Evolutionary conservation across 176 grass and related monocot species (phyloP).

Genomic region (Tillandsia leiboldiana): DNA sequence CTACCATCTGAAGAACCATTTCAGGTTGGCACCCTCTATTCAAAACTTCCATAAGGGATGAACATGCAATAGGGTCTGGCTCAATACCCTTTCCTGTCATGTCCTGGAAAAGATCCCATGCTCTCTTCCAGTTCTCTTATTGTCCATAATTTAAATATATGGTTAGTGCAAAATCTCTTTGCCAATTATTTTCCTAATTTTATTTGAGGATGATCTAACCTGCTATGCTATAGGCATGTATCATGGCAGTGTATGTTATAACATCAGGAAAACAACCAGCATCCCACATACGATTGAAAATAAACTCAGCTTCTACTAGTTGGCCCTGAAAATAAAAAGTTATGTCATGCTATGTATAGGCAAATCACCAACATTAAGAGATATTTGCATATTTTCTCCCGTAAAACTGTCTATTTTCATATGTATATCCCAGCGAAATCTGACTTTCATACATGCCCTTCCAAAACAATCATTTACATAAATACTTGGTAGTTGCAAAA

Average conservation of each 20-base stretch:
- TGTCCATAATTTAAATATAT: slow-evolving; percentile 29
- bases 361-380: slow-evolving; percentile 10
- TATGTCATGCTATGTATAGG: slow-evolving; percentile 20
- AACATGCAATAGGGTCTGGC: slow-evolving; percentile 70
- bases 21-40: slow-evolving; percentile 62
- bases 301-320: slow-evolving; percentile 62
- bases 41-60: slow-evolving; percentile 65
- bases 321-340: slow-evolving; percentile 60
- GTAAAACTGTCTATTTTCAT: not conserved
- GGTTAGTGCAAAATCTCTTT: slow-evolving; percentile 14
- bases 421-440: too few species aligned
- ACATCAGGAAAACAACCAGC: slow-evolving; percentile 72
- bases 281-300: slow-evolving; percentile 66
- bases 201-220: slow-evolving; percentile 42
- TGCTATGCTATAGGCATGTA: slow-evolving; percentile 56
- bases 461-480: too few species aligned
- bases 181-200: slow-evolving; percentile 7
- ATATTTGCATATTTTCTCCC: too few species aligned
- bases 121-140: slow-evolving; percentile 62
- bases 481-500: too few species aligned
- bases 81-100: slow-evolving; percentile 53
- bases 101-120: slow-evolving; percentile 64
- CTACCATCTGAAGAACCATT: slow-evolving; percentile 59
- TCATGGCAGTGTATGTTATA: slow-evolving; percentile 86
- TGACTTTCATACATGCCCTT: too few species aligned